Evolutionary conservation across 345 rosid genomes (phyloP).

Genomic region (Populus tremula): DNA sequence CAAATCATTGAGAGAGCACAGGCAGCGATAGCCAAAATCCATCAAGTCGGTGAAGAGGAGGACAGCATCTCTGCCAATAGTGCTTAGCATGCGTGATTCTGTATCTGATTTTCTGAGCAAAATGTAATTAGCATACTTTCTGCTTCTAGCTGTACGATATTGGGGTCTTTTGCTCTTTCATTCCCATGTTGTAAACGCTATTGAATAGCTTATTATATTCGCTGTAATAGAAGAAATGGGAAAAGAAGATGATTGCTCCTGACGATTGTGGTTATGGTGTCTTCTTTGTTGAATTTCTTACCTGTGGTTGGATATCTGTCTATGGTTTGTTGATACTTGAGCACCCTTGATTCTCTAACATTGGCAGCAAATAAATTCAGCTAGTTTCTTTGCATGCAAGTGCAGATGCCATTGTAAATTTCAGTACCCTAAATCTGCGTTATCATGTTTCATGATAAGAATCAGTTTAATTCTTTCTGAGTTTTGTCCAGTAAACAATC

Average conservation of each 20-base stretch:
- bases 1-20: slow-evolving; percentile 83
- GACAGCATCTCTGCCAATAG: slow-evolving; percentile 57
- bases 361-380: background rate
- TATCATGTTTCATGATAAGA: background rate
- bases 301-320: background rate
- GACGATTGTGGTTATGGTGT: background rate
- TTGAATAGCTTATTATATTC: slow-evolving; percentile 21
- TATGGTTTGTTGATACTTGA: too few relatives aligned
- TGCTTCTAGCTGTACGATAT: slow-evolving; percentile 34
- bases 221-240: slow-evolving; percentile 17
- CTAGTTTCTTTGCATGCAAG: background rate
- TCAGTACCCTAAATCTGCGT: background rate
- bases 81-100: slow-evolving; percentile 48
- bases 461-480: background rate
- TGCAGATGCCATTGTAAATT: background rate
- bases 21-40: slow-evolving; percentile 74
- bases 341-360: background rate
- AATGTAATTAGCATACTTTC: slow-evolving; percentile 9
- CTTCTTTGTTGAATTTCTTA: background rate
- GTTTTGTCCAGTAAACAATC: background rate
- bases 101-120: slow-evolving; percentile 6
- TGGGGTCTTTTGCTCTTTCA: background rate
- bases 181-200: slow-evolving; percentile 14
- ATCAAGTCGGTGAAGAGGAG: slow-evolving; percentile 46
- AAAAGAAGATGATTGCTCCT: slow-evolving; percentile 6